Conservation (phyloP, 2,329 filamentous ascomycete species). For the Alternaria conjuncta region DNA sequence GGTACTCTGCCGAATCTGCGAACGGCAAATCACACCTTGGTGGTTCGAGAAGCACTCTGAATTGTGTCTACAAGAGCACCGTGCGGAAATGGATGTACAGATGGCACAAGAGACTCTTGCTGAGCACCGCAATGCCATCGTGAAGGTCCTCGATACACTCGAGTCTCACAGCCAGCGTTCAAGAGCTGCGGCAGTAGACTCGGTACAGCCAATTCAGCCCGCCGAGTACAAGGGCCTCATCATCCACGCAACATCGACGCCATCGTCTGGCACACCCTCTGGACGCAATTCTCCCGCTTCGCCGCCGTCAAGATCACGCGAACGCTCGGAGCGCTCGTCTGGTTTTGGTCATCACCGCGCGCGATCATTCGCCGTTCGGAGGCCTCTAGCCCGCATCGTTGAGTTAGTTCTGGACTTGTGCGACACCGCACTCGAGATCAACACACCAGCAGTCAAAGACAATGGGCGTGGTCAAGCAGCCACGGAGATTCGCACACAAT, state of each 20-base stretch:
- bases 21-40: slow-evolving; percentile 96
- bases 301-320: slow-evolving; percentile 68
- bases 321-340: slow-evolving; percentile 69
- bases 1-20: slow-evolving; percentile 94
- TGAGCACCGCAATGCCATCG: slow-evolving; percentile 92
- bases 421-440: slow-evolving; percentile 94
- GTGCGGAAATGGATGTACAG: slow-evolving; percentile 97
- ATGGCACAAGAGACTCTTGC: slow-evolving; percentile 90
- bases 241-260: slow-evolving; percentile 75
- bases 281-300: slow-evolving; percentile 74
- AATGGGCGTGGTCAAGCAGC: slow-evolving; percentile 65
- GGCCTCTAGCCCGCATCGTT: slow-evolving; percentile 90
- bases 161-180: slow-evolving; percentile 76
- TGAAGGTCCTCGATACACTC: slow-evolving; percentile 90
- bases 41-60: slow-evolving; percentile 99
- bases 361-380: slow-evolving; percentile 87
- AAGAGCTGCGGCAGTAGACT: slow-evolving; percentile 60
- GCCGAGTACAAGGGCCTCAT: slow-evolving; percentile 88
- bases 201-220: slow-evolving; percentile 55
- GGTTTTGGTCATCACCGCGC: slow-evolving; percentile 81
- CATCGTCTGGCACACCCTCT: slow-evolving; percentile 72
- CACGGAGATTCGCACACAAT: slow-evolving; percentile 88
- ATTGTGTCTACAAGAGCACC: slow-evolving; percentile 91
- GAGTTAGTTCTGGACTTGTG: slow-evolving; percentile 94
- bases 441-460: slow-evolving; percentile 91